phyloP scores from a whole-genome alignment of 345 rosid genomes.

The Draba incana region DNA sequence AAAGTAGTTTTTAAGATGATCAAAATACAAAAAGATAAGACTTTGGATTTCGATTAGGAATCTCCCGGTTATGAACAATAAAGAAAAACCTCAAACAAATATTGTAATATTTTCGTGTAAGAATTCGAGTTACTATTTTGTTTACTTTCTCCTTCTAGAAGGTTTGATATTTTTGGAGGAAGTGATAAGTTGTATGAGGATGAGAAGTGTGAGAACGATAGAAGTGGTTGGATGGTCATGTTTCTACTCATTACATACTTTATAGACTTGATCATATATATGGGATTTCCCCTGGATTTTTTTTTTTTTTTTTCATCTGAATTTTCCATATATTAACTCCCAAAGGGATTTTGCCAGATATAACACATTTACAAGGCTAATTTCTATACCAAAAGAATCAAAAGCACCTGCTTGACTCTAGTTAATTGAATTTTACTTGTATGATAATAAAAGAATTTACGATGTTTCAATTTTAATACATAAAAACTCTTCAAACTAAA shows the following conservation, averaged over 20 bases:
- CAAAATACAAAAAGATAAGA: too few relatives aligned
- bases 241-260: constrained; percentile 1
- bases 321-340: too few relatives aligned
- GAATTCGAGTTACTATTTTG: background rate
- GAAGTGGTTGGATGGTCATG: constrained; percentile 19
- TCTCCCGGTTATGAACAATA: background rate
- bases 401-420: too few relatives aligned
- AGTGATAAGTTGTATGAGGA: constrained; percentile 27
- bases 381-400: too few relatives aligned
- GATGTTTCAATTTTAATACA: background rate
- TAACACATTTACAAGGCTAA: too few relatives aligned
- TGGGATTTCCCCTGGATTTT: too few relatives aligned
- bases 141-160: background rate
- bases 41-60: background rate
- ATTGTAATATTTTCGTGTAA: too few relatives aligned
- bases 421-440: background rate
- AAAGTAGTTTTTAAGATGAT: too few relatives aligned
- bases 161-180: background rate
- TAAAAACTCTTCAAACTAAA: background rate
- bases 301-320: too few relatives aligned
- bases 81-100: too few relatives aligned
- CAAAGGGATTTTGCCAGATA: too few relatives aligned
- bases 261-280: background rate
- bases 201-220: constrained; percentile 16
- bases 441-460: background rate